A percentile compares a stretch with the other conserved stretches of the same genome.
These are phyloP conservation scores for Candida ovalis DNA, from an alignment of 805 yeast species.

Conservation along the genomic window DNA sequence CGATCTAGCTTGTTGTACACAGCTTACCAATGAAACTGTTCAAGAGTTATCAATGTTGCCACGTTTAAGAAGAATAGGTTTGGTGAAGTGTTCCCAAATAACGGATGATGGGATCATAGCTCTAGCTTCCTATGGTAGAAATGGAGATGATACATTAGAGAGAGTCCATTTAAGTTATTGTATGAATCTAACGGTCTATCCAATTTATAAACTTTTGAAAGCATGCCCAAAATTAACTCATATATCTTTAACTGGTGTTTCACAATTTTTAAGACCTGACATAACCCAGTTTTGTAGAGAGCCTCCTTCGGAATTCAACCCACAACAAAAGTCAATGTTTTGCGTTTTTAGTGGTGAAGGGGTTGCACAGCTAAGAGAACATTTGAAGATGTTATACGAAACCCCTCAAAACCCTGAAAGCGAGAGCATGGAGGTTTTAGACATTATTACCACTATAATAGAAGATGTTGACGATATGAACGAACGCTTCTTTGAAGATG, in stretches of 20 bases:
- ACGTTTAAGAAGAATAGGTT: conserved; percentile 81
- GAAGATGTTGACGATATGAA: conserved; percentile 19
- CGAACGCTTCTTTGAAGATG: conserved; percentile 17
- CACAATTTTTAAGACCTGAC: conserved; percentile 83
- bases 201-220: conserved; percentile 69
- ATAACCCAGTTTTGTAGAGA: conserved; percentile 83
- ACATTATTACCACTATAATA: conserved; percentile 27
- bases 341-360: conserved; percentile 95
- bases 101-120: conserved; percentile 79
- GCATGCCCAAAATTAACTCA: conserved; percentile 87
- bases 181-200: conserved; percentile 70
- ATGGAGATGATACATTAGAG: conserved; percentile 74
- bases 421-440: conserved; percentile 30
- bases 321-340: conserved; percentile 77
- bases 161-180: conserved; percentile 93
- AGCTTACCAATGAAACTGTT: conserved; percentile 79
- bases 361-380: conserved; percentile 68
- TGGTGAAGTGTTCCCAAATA: conserved; percentile 85
- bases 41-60: conserved; percentile 73
- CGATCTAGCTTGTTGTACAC: conserved; percentile 92
- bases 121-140: conserved; percentile 51
- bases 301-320: conserved; percentile 89
- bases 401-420: conserved; percentile 30
- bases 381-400: conserved; percentile 42
- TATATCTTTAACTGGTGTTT: conserved; percentile 85